Evolutionary conservation across 2,329 filamentous ascomycete species (phyloP), one percentile per base, ranked within the genome.

Genomic region (Penicillium sclerotiorum): DNA sequence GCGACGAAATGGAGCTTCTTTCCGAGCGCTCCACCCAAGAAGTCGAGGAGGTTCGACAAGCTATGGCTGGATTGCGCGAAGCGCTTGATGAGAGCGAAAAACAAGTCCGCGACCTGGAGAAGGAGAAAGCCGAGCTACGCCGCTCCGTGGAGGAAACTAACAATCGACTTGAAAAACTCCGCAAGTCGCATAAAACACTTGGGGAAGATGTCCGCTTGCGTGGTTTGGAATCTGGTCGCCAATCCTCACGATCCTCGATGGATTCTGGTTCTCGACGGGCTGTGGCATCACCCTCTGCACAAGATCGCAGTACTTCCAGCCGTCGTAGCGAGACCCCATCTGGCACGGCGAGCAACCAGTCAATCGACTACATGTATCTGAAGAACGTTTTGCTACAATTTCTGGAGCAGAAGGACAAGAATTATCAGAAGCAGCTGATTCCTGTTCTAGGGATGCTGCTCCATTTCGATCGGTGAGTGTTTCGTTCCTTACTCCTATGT

Each of bases 11-110:
- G 0, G 90, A 96, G 70, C 78, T 80, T 9, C 77, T 83, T 13
- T 83, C 88, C 33, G 81, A 85, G 55, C 84, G 84, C 57, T 85
- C 89, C 0, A 80, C 79, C 3, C 83, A 86, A 36, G 93, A 97
- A 68, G 80, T 87, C 1, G 80, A 80, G 4, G 91, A 96, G 60
- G 82, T 92, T 62, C 85, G 87, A 23, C 75, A 82, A 6, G 89
- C 91, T 0, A 90, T 95, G 75, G 79, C 83, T 6, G 86, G 89
- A 58, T 78, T 99, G 25, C 85, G 89, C 1, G 81, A 89, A 50
- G 86, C 91, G 0, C 78, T 99, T 1, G 92, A 97, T 59, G 89
- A 90, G 40, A 93, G 88, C 28, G 94, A 99, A 72, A 85, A 82
- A 65, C 89, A 95, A 70, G 84, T 89, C 0, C 82, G 85, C 23